Evolutionary conservation across 1,284 basidiomycete species (phyloP).

Genomic region (Cutaneotrichosporon arboriforme): DNA sequence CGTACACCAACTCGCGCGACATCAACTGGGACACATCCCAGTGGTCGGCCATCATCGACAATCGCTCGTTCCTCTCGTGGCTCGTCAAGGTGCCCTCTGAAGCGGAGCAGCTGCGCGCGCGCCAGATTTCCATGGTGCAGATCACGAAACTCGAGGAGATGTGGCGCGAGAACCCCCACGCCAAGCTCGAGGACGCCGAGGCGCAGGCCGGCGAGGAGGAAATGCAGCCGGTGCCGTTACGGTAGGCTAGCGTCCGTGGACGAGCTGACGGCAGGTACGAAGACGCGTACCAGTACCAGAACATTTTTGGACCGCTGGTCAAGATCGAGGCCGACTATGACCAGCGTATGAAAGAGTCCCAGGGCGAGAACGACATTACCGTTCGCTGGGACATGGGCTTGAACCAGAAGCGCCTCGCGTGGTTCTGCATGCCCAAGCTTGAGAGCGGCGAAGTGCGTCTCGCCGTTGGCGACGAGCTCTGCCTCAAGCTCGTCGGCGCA

Average conservation of each 20-base stretch:
- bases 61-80: slow-evolving; percentile 97
- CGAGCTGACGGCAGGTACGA: slow-evolving; percentile 60
- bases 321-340: slow-evolving; percentile 99
- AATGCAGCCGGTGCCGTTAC: slow-evolving; percentile 79
- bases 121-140: slow-evolving; percentile 92
- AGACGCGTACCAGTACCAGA: slow-evolving; percentile 99
- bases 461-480: slow-evolving; percentile 92
- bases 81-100: slow-evolving; percentile 95
- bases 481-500: slow-evolving; percentile 83
- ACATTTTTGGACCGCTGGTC: slow-evolving; percentile 96
- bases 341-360: slow-evolving; percentile 93
- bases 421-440: slow-evolving; percentile 92
- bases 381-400: slow-evolving; percentile 97
- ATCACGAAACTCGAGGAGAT: slow-evolving; percentile 96
- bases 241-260: slow-evolving; percentile 40
- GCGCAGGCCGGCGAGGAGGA: slow-evolving; percentile 95
- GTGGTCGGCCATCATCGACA: slow-evolving; percentile 98
- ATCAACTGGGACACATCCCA: slow-evolving; percentile 97
- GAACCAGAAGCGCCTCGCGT: slow-evolving; percentile 95
- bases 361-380: slow-evolving; percentile 93
- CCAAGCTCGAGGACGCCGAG: slow-evolving; percentile 92
- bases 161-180: slow-evolving; percentile 93
- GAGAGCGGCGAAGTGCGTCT: slow-evolving; percentile 97
- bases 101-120: slow-evolving; percentile 87
- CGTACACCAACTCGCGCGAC: slow-evolving; percentile 79